Percentiles rank a stretch among this genome's conserved stretches.
Conservation (phyloP, 768 basidiomycete species). For the Leccinum obscurum region DNA sequence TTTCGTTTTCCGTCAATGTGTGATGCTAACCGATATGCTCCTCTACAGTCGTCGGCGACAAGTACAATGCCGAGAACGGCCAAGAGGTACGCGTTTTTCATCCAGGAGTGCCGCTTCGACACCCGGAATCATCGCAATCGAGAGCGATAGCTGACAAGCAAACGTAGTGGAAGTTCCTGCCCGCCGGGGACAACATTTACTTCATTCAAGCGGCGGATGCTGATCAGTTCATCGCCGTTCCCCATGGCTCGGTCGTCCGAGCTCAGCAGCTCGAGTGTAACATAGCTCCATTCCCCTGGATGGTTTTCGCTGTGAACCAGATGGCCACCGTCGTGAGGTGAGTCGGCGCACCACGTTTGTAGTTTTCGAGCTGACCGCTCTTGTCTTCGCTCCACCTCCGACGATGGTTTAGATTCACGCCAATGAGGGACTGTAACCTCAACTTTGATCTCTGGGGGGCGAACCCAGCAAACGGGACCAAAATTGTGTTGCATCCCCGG, state of each 20-base stretch:
- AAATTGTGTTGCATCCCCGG: neutral
- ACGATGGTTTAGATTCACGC: neutral
- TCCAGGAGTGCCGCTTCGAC: neutral
- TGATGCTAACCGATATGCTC: neutral
- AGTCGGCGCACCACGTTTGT: neutral
- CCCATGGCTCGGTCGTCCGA: neutral
- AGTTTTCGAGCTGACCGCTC: neutral
- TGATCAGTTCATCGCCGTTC: neutral
- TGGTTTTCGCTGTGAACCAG: neutral
- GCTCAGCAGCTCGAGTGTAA: neutral
- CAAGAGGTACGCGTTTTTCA: neutral
- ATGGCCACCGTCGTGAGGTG: neutral
- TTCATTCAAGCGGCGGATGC: neutral
- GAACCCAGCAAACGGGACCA: neutral
- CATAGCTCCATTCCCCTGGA: neutral
- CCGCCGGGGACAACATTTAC: neutral
- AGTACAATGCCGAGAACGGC: neutral
- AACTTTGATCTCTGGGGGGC: neutral
- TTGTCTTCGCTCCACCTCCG: neutral
- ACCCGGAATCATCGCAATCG: neutral
- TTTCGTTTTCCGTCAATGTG: neutral
- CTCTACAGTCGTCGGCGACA: neutral
- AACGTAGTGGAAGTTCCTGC: neutral
- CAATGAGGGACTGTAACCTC: neutral
- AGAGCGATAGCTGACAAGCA: neutral